These are phyloP conservation scores for Talaromyces sp. DNA, from an alignment of 2,329 filamentous ascomycete species.

Conservation along the genomic window DNA sequence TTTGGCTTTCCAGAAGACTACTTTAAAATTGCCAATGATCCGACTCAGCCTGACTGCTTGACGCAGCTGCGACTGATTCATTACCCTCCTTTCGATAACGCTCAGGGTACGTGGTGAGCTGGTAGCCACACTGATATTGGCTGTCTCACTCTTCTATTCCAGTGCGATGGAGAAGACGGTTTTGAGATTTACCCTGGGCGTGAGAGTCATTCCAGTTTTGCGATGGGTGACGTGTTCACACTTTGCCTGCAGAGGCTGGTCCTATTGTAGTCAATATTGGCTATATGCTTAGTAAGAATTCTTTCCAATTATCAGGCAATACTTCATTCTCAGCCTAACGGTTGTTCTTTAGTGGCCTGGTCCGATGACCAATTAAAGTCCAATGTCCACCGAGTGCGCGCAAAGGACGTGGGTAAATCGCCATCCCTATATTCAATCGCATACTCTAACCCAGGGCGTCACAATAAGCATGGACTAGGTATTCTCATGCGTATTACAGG, in stretches of 20 bases:
- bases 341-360: neutral
- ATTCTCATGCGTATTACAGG: too few species aligned
- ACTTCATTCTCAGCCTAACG: neutral
- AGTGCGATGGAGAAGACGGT: constrained; percentile 3
- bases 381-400: constrained; percentile 9
- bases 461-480: too few species aligned
- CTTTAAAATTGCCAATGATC: neutral
- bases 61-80: constrained; percentile 11
- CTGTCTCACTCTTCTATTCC: constrained; percentile 2
- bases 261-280: constrained; percentile 22
- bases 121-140: constrained; percentile 10
- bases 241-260: constrained; percentile 19
- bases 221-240: constrained; percentile 17
- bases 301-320: neutral
- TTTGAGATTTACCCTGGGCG: constrained; percentile 7
- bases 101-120: constrained; percentile 2
- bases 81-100: neutral
- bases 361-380: constrained; percentile 10
- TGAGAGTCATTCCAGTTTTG: constrained; percentile 8
- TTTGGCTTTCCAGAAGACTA: constrained; percentile 3
- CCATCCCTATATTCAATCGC: constrained; percentile 6
- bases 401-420: constrained; percentile 5
- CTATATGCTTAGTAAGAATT: constrained; percentile 20
- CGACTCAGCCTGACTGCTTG: neutral
- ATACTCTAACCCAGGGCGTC: too few species aligned